Base-by-base conservation (phyloP, 768 basidiomycete species). In the Suillus plorans region DNA sequence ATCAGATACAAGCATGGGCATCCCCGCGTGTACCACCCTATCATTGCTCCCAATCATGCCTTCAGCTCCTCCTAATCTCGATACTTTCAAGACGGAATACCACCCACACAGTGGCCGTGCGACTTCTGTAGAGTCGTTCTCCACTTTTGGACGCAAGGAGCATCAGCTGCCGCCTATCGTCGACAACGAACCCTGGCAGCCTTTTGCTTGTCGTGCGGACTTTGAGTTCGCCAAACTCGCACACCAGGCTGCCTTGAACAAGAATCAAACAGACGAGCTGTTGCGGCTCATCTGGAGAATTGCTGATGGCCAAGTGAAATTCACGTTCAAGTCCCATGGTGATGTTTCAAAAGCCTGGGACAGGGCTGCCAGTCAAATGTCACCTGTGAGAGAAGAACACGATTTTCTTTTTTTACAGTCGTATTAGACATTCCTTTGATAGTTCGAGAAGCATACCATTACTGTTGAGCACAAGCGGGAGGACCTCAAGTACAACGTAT, bases 191-290 rank as follows among this genome's bases (percentile, higher is more conserved):
- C 41, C 41, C 41, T 41, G 41, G 41, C 41, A 41, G 41, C 41
- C 41, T 5, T 41, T 41, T 12, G 12, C 13, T 12, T 59, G 18
- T 37, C 31, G 39, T 37, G 39, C 52, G 1, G 63, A 69, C 60
- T 69, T 69, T 20, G 57, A 69, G 49, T 61, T 67, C 14, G 37
- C 61, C 0, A 42, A 67, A 12, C 37, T 69, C 14, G 58, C 50
- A n/a, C 63, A 61, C 12, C 16, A 55, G 3, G 61, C 63, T 20
- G 44, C 53, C n/a, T 44, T 69, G 12, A 67, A 55, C 44, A 60
- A 45, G 36, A 41, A 49, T 3, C 60, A 62, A 6, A 62, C 44
- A 0, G 42, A 67, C n/a, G 69, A n/a, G 63, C 66, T 59, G 41
- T 64, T 28, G 65, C n/a, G 49, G 53, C 49, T 67, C 52, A 62